These are phyloP conservation scores for Marasmius sp. DNA, from an alignment of 1,284 basidiomycete species.

Conservation along the genomic window DNA sequence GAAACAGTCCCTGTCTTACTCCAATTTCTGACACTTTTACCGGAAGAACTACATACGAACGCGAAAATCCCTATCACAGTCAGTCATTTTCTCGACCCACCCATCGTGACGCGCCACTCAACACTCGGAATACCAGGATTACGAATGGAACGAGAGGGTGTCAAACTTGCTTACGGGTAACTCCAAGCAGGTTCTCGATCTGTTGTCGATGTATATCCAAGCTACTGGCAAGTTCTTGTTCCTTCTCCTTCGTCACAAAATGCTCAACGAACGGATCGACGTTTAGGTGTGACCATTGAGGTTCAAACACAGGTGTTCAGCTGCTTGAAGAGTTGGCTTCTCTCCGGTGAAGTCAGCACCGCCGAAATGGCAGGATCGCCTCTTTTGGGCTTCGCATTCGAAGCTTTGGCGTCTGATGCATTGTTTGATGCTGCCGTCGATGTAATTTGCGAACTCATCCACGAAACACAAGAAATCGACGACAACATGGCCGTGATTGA, in stretches of 20 bases:
- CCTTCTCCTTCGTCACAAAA: conserved; percentile 1
- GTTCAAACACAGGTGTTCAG: conserved; percentile 90
- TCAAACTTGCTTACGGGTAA: conserved; percentile 71
- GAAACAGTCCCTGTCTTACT: conserved; percentile 82
- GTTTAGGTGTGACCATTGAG: conserved; percentile 74
- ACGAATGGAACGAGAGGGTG: conserved; percentile 75
- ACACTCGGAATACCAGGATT: conserved; percentile 51
- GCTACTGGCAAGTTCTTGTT: conserved; percentile 67
- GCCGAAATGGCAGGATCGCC: conserved; percentile 73
- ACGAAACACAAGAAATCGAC: conserved; percentile 97
- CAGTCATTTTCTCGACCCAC: conserved; percentile 30
- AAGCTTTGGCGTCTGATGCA: conserved; percentile 80
- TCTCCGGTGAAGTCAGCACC: conserved; percentile 82
- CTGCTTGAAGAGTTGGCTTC: conserved; percentile 87
- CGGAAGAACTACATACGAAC: conserved; percentile 88
- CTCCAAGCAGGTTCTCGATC: conserved; percentile 70
- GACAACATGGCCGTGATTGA: conserved; percentile 92
- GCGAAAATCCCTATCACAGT: conserved; percentile 88
- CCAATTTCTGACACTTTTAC: conserved; percentile 89
- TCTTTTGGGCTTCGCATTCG: conserved; percentile 83
- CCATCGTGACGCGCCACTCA: neutral
- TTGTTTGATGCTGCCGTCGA: conserved; percentile 94
- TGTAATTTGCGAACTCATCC: conserved; percentile 91
- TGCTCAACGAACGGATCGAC: neutral
- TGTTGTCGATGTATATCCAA: conserved; percentile 88